Base-by-base conservation (phyloP, 306 rosid species). In the Pyrus betulifolia region DNA sequence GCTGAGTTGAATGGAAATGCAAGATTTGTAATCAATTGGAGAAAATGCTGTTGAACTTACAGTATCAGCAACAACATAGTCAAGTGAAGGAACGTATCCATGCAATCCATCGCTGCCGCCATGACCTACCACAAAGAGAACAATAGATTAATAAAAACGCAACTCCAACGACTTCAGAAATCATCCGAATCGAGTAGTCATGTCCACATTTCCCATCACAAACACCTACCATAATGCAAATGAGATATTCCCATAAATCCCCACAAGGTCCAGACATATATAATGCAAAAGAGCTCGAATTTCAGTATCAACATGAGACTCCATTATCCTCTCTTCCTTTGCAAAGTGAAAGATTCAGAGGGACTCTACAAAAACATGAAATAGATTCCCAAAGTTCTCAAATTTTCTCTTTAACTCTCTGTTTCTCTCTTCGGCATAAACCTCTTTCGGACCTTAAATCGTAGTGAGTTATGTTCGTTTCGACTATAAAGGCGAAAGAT, bases 71-170 rank as follows among this genome's bases (percentile, higher is more conserved):
- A 87, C 98, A 65, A 96, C 99, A 58, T 91, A 91, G 83, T 96
- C 99, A 78, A 96, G 97, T 64, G 99, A 93, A 52, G 99, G 99
- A 77, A 96, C 99, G 38, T 92, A 96, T 67, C 99, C 99, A 65
- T 96, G 99, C 85, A 96, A 84, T 82, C 99, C 99, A 86, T 96
- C 99, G 75, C 99, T 96, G 60, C 99, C 99, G 46, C 99, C 99
- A 70, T 96, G 99, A 85, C 99, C 99, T 96, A 76, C 67, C 74
- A 73, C n/a, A 54, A 23, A 52, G 62, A 60, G 44, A 79, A 68
- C 67, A 79, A 80, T 44, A 74, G 45, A 70, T 25, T 40, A 71
- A 19, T 6, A 66, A 25, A 7, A 42, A 35, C 4, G 7, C 61
- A 70, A 64, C 68, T 19, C 49, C 2, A 28, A 52, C 7, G 22